These are phyloP conservation scores for Hericium rajendrae DNA, from an alignment of 768 basidiomycete genomes.

Conservation along the genomic window DNA sequence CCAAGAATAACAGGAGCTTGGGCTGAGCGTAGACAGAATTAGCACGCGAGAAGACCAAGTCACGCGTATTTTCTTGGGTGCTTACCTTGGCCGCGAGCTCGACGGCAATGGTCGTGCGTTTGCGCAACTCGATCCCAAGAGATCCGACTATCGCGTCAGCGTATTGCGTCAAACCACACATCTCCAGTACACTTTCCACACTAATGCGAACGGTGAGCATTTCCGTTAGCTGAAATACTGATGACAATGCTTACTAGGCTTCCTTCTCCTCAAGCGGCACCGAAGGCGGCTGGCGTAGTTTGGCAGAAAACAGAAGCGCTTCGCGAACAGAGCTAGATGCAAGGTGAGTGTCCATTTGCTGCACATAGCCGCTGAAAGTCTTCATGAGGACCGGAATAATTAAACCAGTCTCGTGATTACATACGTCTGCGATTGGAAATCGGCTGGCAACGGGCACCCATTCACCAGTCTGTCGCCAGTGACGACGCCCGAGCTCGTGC, in stretches of 20 bases:
- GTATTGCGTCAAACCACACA: slow-evolving; percentile 54
- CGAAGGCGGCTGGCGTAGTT: slow-evolving; percentile 60
- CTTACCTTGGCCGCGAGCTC: slow-evolving; percentile 70
- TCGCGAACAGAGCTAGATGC: slow-evolving; percentile 71
- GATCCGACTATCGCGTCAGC: slow-evolving; percentile 63
- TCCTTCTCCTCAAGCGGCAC: slow-evolving; percentile 68
- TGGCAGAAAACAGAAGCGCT: slow-evolving; percentile 72
- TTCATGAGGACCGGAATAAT: not conserved
- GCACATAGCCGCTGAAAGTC: slow-evolving; percentile 59
- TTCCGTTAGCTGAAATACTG: too few relatives aligned
- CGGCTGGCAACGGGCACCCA: slow-evolving; percentile 31
- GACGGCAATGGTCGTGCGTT: slow-evolving; percentile 80
- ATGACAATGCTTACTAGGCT: slow-evolving; percentile 47
- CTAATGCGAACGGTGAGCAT: slow-evolving; percentile 17
- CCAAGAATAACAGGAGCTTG: slow-evolving; percentile 71
- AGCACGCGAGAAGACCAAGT: not conserved
- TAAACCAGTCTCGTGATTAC: slow-evolving; percentile 25
- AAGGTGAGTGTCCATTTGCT: slow-evolving; percentile 82
- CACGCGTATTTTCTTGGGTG: not conserved
- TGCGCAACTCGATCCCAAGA: slow-evolving; percentile 62
- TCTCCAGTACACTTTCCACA: slow-evolving; percentile 46
- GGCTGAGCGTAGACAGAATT: slow-evolving; percentile 32
- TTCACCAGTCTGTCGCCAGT: slow-evolving; percentile 37
- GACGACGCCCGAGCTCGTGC: slow-evolving; percentile 28
- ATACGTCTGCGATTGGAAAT: slow-evolving; percentile 51